Evolutionary conservation across 345 rosid genomes (phyloP), one percentile per base, ranked within the genome.

Genomic region (Populus deltoides): DNA sequence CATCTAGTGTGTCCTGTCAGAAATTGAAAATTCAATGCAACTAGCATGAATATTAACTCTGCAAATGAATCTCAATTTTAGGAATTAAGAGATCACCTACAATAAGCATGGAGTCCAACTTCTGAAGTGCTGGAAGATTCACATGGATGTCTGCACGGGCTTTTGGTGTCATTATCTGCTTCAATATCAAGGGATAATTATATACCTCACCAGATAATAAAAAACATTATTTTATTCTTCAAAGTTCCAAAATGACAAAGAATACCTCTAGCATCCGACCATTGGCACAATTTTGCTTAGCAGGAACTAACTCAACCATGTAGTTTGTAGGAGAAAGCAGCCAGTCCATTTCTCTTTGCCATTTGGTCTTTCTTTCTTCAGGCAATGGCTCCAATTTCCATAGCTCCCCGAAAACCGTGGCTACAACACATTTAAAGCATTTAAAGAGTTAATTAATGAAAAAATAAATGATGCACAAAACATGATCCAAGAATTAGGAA

Each of bases 261-360:
- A 35, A 5, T 80, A 95, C 99, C 97, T 96, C 99, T 79, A 92
- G 41, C 38, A 85, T 91, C 78, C 88, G 82, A 72, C 99, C 99
- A 88, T 89, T 90, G 47, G 86, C 87, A 66, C 92, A 92, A 78
- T 81, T 89, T 86, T 93, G 99, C 89, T 88, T 93, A n/a, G 97
- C 89, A 77, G 99, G 99, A 71, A 96, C 99, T 71, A 96, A 81
- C 90, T 96, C 94, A 69, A 96, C 93, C 97, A 96, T 96, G 81
- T 90, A 92, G 81, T 91, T 92, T 24, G 98, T 89, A 51, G 98
- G 98, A 79, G 99, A 96, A 68, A 96, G 86, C 79, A 96, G 74
- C 98, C 99, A 96, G 77, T 96, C 97, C 93, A 93, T 91, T 88
- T 96, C 99, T 83, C 88, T 86, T 79, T 75, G 72, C 99, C 99